A percentile compares a stretch with the other conserved stretches of the same genome.
These are phyloP conservation scores for Malassezia nana DNA, from an alignment of 1,284 basidiomycete genomes.

Conservation along the genomic window DNA sequence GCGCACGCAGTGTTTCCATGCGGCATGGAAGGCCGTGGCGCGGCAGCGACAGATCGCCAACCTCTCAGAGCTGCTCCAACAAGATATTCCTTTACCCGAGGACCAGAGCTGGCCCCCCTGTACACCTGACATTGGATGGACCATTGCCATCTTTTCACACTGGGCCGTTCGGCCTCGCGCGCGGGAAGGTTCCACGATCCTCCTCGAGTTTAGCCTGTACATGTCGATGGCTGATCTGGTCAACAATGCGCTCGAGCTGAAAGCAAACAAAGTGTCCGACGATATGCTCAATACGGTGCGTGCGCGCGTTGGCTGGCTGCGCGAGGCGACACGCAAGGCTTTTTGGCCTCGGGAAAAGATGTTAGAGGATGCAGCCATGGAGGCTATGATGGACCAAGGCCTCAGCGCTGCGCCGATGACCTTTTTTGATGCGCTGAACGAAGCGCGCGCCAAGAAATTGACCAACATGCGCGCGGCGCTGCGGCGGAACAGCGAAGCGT, in stretches of 20 bases:
- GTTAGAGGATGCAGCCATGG: constrained; percentile 11
- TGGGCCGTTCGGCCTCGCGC: constrained; percentile 14
- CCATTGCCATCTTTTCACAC: constrained; percentile 35
- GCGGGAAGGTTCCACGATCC: constrained; percentile 19
- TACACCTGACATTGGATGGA: constrained; percentile 44
- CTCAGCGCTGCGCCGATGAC: neutral
- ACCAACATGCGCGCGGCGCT: neutral
- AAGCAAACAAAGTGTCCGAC: constrained; percentile 9
- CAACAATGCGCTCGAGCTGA: constrained; percentile 25
- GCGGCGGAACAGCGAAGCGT: neutral
- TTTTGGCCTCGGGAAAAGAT: neutral
- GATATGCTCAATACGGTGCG: neutral
- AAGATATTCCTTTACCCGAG: neutral
- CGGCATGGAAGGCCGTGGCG: constrained; percentile 40
- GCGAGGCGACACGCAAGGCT: neutral
- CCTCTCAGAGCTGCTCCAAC: constrained; percentile 19
- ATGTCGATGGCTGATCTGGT: constrained; percentile 34
- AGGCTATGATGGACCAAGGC: neutral
- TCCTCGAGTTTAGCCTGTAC: constrained; percentile 38
- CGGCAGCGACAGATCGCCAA: neutral
- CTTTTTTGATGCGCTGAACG: neutral
- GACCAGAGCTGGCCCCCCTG: constrained; percentile 11
- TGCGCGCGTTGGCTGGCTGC: constrained; percentile 9
- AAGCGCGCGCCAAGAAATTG: constrained; percentile 1
- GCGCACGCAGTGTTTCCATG: constrained; percentile 31